A percentile compares a stretch with the other conserved stretches of the same genome.
Evolutionary conservation across 2,329 filamentous ascomycete species (phyloP).

Genomic region (Stemphylium vesicarium): DNA sequence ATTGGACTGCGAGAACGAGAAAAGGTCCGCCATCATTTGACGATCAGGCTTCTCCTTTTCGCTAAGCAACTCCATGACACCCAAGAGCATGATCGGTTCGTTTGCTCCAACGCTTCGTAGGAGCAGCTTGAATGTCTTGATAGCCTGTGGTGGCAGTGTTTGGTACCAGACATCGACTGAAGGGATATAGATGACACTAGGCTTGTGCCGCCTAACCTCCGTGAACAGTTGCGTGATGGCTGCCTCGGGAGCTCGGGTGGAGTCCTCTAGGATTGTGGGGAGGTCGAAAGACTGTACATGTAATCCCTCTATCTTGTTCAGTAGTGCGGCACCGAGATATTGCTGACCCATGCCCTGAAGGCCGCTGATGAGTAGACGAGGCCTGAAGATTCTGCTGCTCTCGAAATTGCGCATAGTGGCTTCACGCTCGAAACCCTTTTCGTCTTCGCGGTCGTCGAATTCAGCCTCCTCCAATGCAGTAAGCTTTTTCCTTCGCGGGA

Average conservation of each 20-base stretch:
- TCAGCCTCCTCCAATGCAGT: slow-evolving; percentile 94
- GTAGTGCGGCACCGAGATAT: slow-evolving; percentile 82
- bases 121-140: slow-evolving; percentile 83
- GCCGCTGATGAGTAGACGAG: slow-evolving; percentile 84
- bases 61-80: slow-evolving; percentile 76
- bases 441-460: slow-evolving; percentile 84
- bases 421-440: slow-evolving; percentile 85
- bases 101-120: slow-evolving; percentile 84
- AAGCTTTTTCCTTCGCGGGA: slow-evolving; percentile 84
- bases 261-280: slow-evolving; percentile 82
- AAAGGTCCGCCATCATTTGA: slow-evolving; percentile 75
- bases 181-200: slow-evolving; percentile 93
- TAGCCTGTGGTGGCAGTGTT: slow-evolving; percentile 67
- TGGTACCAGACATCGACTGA: slow-evolving; percentile 87
- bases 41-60: slow-evolving; percentile 62
- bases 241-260: slow-evolving; percentile 80
- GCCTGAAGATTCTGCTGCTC: slow-evolving; percentile 83
- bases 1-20: slow-evolving; percentile 84
- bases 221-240: slow-evolving; percentile 89
- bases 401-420: slow-evolving; percentile 77
- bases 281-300: slow-evolving; percentile 96
- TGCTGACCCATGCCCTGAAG: slow-evolving; percentile 88
- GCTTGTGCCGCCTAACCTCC: slow-evolving; percentile 92
- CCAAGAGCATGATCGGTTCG: slow-evolving; percentile 86
- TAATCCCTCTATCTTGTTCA: slow-evolving; percentile 91